phyloP scores from a whole-genome alignment of 2,329 filamentous ascomycete species.

The Cadophora sp. region DNA sequence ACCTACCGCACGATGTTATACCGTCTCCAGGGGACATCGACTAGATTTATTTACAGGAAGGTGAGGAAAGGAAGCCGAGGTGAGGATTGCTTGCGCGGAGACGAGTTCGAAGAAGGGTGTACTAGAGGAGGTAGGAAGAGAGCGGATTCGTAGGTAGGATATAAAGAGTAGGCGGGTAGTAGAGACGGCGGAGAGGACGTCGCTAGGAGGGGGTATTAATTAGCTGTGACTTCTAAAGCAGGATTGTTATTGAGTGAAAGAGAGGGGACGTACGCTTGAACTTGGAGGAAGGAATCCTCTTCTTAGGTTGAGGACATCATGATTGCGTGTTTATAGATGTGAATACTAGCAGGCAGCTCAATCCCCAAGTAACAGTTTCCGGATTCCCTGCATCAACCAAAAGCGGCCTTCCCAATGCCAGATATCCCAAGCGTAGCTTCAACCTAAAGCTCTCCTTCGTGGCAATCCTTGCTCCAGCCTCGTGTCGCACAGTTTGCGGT shows the following conservation, averaged over 20 bases:
- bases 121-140: conserved; percentile 69
- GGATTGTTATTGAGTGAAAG: conserved; percentile 9
- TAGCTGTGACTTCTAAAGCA: conserved; percentile 16
- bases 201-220: conserved; percentile 58
- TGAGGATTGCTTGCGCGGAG: conserved; percentile 75
- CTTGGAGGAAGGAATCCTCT: conserved; percentile 75
- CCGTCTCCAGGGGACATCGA: conserved; percentile 88
- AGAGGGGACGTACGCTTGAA: conserved; percentile 63
- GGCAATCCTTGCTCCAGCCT: no score
- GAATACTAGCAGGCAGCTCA: neutral
- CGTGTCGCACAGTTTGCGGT: neutral
- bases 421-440: no score
- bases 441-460: no score
- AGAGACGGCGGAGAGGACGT: conserved; percentile 84
- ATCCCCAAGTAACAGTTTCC: neutral
- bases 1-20: no score
- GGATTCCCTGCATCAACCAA: neutral
- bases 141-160: conserved; percentile 95
- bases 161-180: conserved; percentile 86
- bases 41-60: conserved; percentile 80
- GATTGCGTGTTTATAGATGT: conserved; percentile 29
- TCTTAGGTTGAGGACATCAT: conserved; percentile 75
- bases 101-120: conserved; percentile 79
- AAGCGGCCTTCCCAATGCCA: neutral
- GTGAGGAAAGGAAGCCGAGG: conserved; percentile 66